Evolutionary conservation across 805 yeast genomes (phyloP).

Genomic region (Candida ovalis): DNA sequence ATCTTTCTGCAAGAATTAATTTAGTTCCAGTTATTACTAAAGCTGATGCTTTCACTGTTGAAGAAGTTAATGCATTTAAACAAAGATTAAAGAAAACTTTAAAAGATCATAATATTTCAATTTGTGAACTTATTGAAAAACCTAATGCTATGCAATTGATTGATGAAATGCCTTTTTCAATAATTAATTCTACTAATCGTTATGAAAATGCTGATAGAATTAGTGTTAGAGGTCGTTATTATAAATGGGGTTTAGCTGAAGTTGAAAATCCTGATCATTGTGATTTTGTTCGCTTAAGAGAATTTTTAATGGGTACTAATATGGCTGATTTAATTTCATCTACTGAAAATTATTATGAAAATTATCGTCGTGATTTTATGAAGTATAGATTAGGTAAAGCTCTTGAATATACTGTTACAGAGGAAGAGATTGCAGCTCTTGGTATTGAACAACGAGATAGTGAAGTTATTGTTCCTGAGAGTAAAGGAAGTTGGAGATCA

Average conservation of each 20-base stretch:
- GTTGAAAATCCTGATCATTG: slow-evolving; percentile 75
- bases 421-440: slow-evolving; percentile 17
- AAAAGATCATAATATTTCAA: slow-evolving; percentile 49
- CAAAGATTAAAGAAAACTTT: slow-evolving; percentile 47
- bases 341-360: slow-evolving; percentile 75
- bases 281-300: slow-evolving; percentile 66
- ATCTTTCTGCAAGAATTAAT: slow-evolving; percentile 67
- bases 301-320: slow-evolving; percentile 61
- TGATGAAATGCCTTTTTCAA: slow-evolving; percentile 59
- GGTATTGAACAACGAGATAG: slow-evolving; percentile 18
- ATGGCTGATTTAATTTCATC: slow-evolving; percentile 75
- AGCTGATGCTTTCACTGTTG: slow-evolving; percentile 66
- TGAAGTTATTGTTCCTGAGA: slow-evolving; percentile 22
- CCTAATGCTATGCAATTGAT: slow-evolving; percentile 35
- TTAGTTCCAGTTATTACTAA: slow-evolving; percentile 79
- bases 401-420: slow-evolving; percentile 20
- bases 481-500: slow-evolving; percentile 25
- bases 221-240: slow-evolving; percentile 67
- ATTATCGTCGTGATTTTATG: slow-evolving; percentile 58
- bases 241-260: slow-evolving; percentile 85
- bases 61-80: slow-evolving; percentile 55
- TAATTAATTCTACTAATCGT: slow-evolving; percentile 62
- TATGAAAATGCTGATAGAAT: slow-evolving; percentile 42
- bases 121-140: slow-evolving; percentile 47
- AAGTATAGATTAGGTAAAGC: slow-evolving; percentile 30